Conservation (phyloP, 2,329 filamentous ascomycete genomes). For the Colletotrichum tamarilloi region DNA sequence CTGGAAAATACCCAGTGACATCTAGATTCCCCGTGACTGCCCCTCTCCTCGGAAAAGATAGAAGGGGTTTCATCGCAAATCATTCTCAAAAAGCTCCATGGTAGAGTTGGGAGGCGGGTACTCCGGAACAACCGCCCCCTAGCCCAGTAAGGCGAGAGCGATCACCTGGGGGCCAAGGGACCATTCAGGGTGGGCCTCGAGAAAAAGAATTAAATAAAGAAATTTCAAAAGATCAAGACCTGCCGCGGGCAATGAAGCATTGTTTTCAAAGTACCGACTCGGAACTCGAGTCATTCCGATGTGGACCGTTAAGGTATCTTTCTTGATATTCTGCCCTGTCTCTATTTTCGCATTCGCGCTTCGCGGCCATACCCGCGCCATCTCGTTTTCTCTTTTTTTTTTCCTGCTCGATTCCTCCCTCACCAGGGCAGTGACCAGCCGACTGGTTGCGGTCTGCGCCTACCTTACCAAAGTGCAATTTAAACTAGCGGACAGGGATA, state of each 20-base stretch:
- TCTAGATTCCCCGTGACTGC: background rate
- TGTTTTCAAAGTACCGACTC: background rate
- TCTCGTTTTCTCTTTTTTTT: background rate
- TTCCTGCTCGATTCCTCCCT: background rate
- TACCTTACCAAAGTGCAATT: background rate
- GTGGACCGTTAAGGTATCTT: background rate
- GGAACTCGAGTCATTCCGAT: background rate
- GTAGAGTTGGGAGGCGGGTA: constrained; percentile 24
- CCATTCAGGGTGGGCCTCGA: background rate
- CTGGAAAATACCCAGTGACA: background rate
- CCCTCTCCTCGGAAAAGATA: background rate
- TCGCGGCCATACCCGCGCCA: background rate
- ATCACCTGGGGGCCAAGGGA: constrained; percentile 1
- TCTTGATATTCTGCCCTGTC: background rate
- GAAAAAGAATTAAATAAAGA: background rate
- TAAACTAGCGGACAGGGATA: background rate
- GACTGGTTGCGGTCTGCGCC: background rate
- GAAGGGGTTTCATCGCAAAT: constrained; percentile 18
- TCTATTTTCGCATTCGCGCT: background rate
- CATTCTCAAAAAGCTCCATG: constrained; percentile 7
- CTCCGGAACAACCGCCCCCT: background rate
- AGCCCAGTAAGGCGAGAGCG: constrained; percentile 12
- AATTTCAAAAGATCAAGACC: background rate
- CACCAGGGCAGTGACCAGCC: background rate
- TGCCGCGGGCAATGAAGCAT: background rate